Evolutionary conservation across 23 red algal genomes (phyloP), one percentile per base, ranked within the genome.

Genomic region (Cyanidium caldarium): DNA sequence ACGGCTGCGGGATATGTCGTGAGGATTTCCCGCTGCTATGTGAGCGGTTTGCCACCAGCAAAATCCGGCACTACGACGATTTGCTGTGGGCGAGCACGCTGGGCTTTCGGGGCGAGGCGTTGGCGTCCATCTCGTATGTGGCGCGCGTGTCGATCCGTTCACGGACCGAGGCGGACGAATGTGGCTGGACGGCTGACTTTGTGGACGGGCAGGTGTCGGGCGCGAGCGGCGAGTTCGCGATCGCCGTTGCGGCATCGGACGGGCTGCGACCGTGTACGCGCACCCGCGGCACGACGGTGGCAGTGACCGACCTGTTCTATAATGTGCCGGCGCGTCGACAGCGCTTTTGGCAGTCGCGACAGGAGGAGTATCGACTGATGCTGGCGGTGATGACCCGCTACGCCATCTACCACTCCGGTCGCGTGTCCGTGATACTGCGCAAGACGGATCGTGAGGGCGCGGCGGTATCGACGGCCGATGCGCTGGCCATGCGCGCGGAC

Each of bases 91-190:
- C 84, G 15, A 33, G 43, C 15, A 98, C 84, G 37, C 88, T 84
- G 38, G 92, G 92, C 30, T 98, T 98, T 69, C 83, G 92, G 31
- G 92, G 92, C n/a, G 92, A 98, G 68, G 92, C 92, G 2, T 67
- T 98, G 23, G 92, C 92, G 56, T 74, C 78, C 17, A 85, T 98
- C 28, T 86, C 81, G 31, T 67, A 85, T 39, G 80, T 98, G 3
- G 76, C 79, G 12, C 79, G 82, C 28, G 46, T 98, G 3, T 67
- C 76, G 2, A 69, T 94, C 25, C 35, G 66, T 12, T 82, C 82
- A 19, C 76, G 78, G 56, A 74, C 67, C 15, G 46, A 45, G 25
- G 76, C 70, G 0, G 71, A 39, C 15, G 65, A 66, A 10, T 56
- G 71, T 39, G 82, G 81, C 0, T 87, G 69, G 21, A 72, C 51